A percentile compares a stretch with the other conserved stretches of the same genome.
Evolutionary conservation across 768 basidiomycete species (phyloP).

Genomic region (Gelatoporia subvermispora): DNA sequence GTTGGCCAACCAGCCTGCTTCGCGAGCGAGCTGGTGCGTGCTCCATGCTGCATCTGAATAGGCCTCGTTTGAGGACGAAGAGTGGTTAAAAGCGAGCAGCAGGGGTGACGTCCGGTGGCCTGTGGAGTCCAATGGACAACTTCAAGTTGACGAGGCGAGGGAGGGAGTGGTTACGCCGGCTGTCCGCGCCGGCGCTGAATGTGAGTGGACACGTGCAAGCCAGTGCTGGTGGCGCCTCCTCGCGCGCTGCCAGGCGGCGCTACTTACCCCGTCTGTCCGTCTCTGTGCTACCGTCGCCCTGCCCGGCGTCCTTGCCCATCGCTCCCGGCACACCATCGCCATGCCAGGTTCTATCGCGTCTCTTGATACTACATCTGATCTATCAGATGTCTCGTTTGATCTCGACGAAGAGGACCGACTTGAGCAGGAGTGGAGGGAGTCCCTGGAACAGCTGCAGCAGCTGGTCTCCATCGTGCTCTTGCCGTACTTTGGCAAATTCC

Average conservation of each 20-base stretch:
- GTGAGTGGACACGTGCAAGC: conserved; percentile 7
- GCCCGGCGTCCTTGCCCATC: neutral
- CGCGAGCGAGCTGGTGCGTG: conserved; percentile 25
- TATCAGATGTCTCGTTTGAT: conserved; percentile 48
- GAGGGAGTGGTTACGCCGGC: neutral
- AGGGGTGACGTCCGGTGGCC: conserved; percentile 1
- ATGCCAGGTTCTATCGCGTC: conserved; percentile 66
- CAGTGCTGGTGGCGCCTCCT: conserved; percentile 1
- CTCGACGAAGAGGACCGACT: conserved; percentile 65
- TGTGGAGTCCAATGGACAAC: conserved; percentile 1
- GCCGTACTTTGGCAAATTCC: conserved; percentile 84
- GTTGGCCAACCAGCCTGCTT: conserved; percentile 67
- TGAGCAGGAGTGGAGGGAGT: conserved; percentile 93
- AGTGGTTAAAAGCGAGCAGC: conserved; percentile 3
- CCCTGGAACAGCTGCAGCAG: conserved; percentile 76
- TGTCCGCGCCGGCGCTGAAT: conserved; percentile 6
- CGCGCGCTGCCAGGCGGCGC: too few relatives aligned
- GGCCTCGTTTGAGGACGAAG: conserved; percentile 6
- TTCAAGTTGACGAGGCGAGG: neutral
- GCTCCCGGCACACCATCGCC: conserved; percentile 1
- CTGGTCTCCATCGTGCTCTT: conserved; percentile 75
- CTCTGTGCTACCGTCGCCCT: neutral
- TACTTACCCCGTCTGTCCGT: neutral
- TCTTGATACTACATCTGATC: conserved; percentile 50
- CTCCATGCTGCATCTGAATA: conserved; percentile 52